These are phyloP conservation scores for Pseudonectria buxi DNA, from an alignment of 2,329 filamentous ascomycete genomes.

Conservation along the genomic window DNA sequence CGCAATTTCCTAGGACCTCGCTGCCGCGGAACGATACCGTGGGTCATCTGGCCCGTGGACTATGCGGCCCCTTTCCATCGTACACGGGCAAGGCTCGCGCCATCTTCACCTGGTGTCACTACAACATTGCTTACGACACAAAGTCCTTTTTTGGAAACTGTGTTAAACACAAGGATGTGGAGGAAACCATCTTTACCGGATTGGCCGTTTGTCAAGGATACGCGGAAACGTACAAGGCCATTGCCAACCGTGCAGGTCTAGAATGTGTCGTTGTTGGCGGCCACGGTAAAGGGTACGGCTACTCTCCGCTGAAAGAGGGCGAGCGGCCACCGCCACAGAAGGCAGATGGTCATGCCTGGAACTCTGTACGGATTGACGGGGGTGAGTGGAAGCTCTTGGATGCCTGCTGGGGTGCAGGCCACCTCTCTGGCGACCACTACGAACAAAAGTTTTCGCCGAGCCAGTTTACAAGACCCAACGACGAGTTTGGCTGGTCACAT, in stretches of 20 bases:
- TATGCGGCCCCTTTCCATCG: conserved; percentile 75
- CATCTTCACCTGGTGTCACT: conserved; percentile 92
- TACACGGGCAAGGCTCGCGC: conserved; percentile 84
- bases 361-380: conserved; percentile 79
- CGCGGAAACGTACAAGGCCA: conserved; percentile 69
- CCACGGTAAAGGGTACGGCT: conserved; percentile 82
- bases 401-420: conserved; percentile 85
- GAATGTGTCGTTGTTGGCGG: conserved; percentile 69
- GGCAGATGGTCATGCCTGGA: conserved; percentile 76
- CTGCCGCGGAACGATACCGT: conserved; percentile 62
- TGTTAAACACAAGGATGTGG: conserved; percentile 60
- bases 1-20: conserved; percentile 64
- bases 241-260: conserved; percentile 73
- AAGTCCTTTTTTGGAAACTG: conserved; percentile 69
- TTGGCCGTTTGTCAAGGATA: conserved; percentile 90
- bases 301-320: conserved; percentile 55
- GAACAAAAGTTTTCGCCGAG: conserved; percentile 60
- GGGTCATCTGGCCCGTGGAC: conserved; percentile 66
- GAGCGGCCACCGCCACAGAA: conserved; percentile 58
- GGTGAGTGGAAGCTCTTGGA: conserved; percentile 90
- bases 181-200: conserved; percentile 67
- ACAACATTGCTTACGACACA: conserved; percentile 84
- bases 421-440: conserved; percentile 55
- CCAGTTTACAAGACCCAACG: conserved; percentile 58
- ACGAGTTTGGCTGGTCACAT: conserved; percentile 74